Evolutionary conservation across 2,329 filamentous ascomycete genomes (phyloP).

Genomic region (Westerdykella sp.): DNA sequence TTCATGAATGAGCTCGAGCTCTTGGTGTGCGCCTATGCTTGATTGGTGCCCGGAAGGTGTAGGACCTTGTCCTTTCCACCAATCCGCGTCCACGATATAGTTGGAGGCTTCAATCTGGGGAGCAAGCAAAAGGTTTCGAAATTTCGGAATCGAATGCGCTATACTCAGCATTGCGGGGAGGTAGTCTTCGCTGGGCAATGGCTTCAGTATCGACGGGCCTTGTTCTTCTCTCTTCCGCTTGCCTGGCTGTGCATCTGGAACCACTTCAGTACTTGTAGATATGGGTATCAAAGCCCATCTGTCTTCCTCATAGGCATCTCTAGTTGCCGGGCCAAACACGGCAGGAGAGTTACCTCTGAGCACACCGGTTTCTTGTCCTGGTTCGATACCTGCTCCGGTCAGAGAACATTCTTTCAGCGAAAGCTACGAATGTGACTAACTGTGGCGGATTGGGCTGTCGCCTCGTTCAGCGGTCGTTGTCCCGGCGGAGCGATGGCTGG

Average conservation of each 20-base stretch:
- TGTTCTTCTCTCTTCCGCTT: constrained; percentile 43
- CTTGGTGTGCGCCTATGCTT: constrained; percentile 21
- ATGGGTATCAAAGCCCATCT: constrained; percentile 53
- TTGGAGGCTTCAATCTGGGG: constrained; percentile 41
- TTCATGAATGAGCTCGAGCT: constrained; percentile 48
- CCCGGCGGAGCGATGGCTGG: constrained; percentile 24
- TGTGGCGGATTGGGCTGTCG: constrained; percentile 26
- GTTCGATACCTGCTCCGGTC: constrained; percentile 27
- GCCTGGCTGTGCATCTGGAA: constrained; percentile 48
- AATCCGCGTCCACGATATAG: constrained; percentile 53
- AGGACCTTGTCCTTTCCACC: constrained; percentile 56
- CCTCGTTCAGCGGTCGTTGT: constrained; percentile 20
- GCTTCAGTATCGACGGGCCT: constrained; percentile 54
- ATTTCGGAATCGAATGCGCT: constrained; percentile 55
- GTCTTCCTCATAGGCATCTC: constrained; percentile 48
- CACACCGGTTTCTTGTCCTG: constrained; percentile 50
- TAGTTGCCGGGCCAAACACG: constrained; percentile 51
- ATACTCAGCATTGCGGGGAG: constrained; percentile 56
- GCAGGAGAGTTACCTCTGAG: constrained; percentile 34
- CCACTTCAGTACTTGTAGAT: constrained; percentile 46
- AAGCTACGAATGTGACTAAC: constrained; percentile 15
- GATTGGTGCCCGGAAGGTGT: constrained; percentile 37
- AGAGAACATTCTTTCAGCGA: constrained; percentile 4
- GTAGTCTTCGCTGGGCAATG: constrained; percentile 47
- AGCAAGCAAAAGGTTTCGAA: constrained; percentile 51